Conservation (phyloP, 2,329 filamentous ascomycete genomes). For the Alternaria sp. region DNA sequence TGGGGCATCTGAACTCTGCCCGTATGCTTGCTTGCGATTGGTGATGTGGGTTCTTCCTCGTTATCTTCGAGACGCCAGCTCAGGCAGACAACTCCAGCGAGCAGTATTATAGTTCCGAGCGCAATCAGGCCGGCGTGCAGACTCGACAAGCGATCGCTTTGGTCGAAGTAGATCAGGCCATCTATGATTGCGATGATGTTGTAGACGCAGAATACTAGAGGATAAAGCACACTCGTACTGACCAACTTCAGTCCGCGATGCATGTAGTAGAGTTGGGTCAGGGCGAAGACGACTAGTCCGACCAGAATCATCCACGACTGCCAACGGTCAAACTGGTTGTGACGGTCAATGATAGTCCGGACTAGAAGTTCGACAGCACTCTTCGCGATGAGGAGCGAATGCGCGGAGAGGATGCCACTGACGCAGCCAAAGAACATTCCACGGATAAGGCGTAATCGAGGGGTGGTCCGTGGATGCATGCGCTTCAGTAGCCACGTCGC, state of each 20-base stretch:
- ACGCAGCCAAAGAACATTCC: slow-evolving; percentile 90
- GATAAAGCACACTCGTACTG: slow-evolving; percentile 94
- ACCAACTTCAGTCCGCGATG: slow-evolving; percentile 93
- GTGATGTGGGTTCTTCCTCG: slow-evolving; percentile 66
- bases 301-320: slow-evolving; percentile 92
- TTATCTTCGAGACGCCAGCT: slow-evolving; percentile 90
- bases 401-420: slow-evolving; percentile 89
- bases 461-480: slow-evolving; percentile 56
- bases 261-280: slow-evolving; percentile 93
- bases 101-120: slow-evolving; percentile 83
- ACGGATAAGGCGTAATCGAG: slow-evolving; percentile 75
- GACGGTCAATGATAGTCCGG: slow-evolving; percentile 80
- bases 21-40: slow-evolving; percentile 43
- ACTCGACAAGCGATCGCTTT: slow-evolving; percentile 79
- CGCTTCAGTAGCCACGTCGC: slow-evolving; percentile 49
- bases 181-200: slow-evolving; percentile 99
- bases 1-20: slow-evolving; percentile 56
- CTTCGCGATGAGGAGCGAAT: slow-evolving; percentile 92
- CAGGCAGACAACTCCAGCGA: slow-evolving; percentile 86
- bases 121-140: slow-evolving; percentile 83
- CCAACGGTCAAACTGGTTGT: slow-evolving; percentile 95
- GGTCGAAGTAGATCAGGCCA: slow-evolving; percentile 94
- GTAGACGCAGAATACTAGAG: slow-evolving; percentile 97
- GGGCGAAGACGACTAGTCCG: slow-evolving; percentile 78
- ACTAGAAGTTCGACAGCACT: slow-evolving; percentile 95